Conservation (phyloP, 2,329 filamentous ascomycete genomes). For the Xylariales sp. region DNA sequence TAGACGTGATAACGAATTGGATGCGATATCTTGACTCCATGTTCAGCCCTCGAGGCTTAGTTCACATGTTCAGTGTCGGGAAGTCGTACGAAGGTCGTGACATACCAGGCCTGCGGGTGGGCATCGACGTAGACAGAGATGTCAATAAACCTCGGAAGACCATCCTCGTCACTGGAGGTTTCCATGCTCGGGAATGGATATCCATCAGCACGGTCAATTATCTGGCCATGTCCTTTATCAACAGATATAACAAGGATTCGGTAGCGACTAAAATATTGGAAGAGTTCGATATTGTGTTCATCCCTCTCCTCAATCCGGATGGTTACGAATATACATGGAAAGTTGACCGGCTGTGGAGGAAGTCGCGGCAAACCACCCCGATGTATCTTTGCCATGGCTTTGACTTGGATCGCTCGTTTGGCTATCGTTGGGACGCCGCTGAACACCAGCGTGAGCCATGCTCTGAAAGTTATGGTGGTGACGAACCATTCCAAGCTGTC, state of each 20-base stretch:
- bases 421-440: conserved; percentile 76
- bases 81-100: conserved; percentile 82
- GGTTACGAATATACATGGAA: conserved; percentile 95
- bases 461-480: conserved; percentile 84
- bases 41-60: conserved; percentile 64
- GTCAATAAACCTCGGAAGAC: conserved; percentile 59
- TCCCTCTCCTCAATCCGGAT: conserved; percentile 88
- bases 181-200: conserved; percentile 97
- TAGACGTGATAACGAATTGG: conserved; percentile 81
- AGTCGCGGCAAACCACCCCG: conserved; percentile 80
- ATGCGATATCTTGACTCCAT: conserved; percentile 86
- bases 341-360: conserved; percentile 88
- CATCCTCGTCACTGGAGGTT: conserved; percentile 75
- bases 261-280: conserved; percentile 74
- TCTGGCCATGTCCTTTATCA: conserved; percentile 82
- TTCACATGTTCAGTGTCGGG: conserved; percentile 72
- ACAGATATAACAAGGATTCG: conserved; percentile 68
- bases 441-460: conserved; percentile 72
- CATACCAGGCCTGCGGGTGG: conserved; percentile 77
- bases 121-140: conserved; percentile 39
- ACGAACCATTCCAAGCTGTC: conserved; percentile 74
- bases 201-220: conserved; percentile 88
- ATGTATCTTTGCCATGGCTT: conserved; percentile 81
- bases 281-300: conserved; percentile 80
- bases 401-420: conserved; percentile 84